A percentile compares a stretch with the other conserved stretches of the same genome.
These are phyloP conservation scores for Fibroporia radiculosa DNA, from an alignment of 768 basidiomycete genomes.

Conservation along the genomic window DNA sequence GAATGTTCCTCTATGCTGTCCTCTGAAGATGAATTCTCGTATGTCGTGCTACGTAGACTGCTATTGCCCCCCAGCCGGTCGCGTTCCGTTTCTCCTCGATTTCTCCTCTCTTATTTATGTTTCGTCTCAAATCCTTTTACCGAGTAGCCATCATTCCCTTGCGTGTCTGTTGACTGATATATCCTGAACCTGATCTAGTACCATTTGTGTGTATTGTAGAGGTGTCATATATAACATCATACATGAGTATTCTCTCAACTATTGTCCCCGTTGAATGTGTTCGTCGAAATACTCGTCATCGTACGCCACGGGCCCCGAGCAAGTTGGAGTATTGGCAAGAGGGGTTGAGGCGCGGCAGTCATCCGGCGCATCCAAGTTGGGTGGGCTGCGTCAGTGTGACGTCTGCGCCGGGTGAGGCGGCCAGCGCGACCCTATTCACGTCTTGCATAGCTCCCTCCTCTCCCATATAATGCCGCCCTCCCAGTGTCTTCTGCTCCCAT, in stretches of 20 bases:
- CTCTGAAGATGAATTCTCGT: neutral
- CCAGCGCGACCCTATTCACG: neutral
- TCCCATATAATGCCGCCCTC: neutral
- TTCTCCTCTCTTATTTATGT: neutral
- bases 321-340: neutral
- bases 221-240: neutral
- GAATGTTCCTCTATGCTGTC: neutral
- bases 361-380: neutral
- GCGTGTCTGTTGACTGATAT: neutral
- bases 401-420: neutral
- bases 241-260: too few species aligned
- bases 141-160: neutral
- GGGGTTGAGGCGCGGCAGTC: too few species aligned
- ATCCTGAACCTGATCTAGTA: neutral
- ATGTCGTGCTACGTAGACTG: neutral
- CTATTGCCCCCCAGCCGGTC: neutral
- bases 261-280: too few species aligned
- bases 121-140: neutral
- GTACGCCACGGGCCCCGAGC: neutral
- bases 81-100: neutral
- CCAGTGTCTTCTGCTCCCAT: conserved; percentile 1
- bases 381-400: neutral
- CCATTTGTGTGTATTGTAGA: neutral
- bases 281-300: neutral
- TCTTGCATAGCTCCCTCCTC: neutral